Conservation (phyloP, 2,329 filamentous ascomycete species). For the Microcyclosporella mali region DNA sequence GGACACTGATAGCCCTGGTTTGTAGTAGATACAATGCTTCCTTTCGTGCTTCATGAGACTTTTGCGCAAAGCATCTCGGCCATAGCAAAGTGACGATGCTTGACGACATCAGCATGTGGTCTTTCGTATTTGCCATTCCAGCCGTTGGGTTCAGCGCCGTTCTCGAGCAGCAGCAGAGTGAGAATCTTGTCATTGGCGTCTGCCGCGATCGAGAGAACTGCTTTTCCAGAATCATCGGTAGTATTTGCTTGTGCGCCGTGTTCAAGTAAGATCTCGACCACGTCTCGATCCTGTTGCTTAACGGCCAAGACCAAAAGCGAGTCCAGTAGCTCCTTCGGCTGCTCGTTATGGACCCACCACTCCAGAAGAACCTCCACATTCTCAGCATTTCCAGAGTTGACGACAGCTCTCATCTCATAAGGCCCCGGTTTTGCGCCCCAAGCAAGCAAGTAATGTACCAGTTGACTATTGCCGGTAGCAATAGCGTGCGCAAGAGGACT, state of each 20-base stretch:
- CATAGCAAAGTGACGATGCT: conserved; percentile 6
- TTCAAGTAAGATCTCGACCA: conserved; percentile 5
- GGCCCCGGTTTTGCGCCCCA: neutral
- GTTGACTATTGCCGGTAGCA: neutral
- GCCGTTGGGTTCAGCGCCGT: conserved; percentile 3
- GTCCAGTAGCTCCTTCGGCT: conserved; percentile 1
- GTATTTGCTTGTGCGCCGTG: conserved; percentile 2
- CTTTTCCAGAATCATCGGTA: neutral
- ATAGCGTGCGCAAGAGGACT: conserved; percentile 4
- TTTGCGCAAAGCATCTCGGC: conserved; percentile 5
- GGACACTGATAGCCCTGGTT: too few species aligned
- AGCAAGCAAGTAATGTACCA: conserved; percentile 3
- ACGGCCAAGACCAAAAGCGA: conserved; percentile 1
- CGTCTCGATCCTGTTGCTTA: conserved; percentile 1
- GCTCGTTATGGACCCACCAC: conserved; percentile 1
- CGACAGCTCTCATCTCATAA: neutral
- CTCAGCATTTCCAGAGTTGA: neutral
- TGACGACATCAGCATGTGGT: neutral
- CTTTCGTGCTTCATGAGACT: neutral
- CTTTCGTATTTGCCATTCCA: neutral
- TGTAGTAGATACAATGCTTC: too few species aligned
- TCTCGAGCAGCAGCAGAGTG: conserved; percentile 5
- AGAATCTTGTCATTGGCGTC: conserved; percentile 1
- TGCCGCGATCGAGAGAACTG: conserved; percentile 3
- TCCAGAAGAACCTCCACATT: conserved; percentile 2